Conservation (phyloP, 2,329 filamentous ascomycete genomes). For the Rugonectria rugulosa region DNA sequence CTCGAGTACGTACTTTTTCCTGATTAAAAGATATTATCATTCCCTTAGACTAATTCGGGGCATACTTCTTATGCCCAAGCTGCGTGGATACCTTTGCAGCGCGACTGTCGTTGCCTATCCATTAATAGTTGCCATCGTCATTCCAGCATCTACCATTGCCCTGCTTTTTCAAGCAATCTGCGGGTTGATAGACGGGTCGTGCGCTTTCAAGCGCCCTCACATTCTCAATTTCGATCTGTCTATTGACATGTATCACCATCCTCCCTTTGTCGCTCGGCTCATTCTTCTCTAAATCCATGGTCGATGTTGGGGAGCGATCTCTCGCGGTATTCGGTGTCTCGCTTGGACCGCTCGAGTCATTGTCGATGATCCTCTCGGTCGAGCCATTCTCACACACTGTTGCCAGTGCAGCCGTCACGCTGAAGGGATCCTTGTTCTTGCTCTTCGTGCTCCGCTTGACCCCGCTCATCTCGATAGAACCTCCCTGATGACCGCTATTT, state of each 20-base stretch:
- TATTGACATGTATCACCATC: constrained; percentile 23
- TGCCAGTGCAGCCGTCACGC: constrained; percentile 20
- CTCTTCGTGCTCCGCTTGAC: constrained; percentile 10
- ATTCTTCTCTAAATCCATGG: constrained; percentile 15
- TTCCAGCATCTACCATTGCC: constrained; percentile 12
- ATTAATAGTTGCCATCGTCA: not conserved
- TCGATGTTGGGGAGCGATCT: constrained; percentile 1
- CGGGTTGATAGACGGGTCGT: not conserved
- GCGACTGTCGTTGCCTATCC: no score
- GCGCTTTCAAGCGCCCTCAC: not conserved
- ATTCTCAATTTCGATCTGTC: constrained; percentile 16
- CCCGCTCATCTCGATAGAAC: constrained; percentile 14
- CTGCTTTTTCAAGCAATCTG: not conserved
- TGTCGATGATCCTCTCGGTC: constrained; percentile 15
- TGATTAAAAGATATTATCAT: no score
- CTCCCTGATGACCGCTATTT: constrained; percentile 8
- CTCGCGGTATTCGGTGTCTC: not conserved
- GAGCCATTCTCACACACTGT: constrained; percentile 17
- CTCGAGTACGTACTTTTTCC: no score
- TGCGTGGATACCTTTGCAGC: no score
- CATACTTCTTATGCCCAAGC: no score
- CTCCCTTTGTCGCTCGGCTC: not conserved
- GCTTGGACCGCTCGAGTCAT: not conserved
- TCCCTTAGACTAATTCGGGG: no score
- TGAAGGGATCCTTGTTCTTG: constrained; percentile 23